These are phyloP conservation scores for Takashimella koratensis DNA, from an alignment of 1,284 basidiomycete genomes.

Conservation along the genomic window DNA sequence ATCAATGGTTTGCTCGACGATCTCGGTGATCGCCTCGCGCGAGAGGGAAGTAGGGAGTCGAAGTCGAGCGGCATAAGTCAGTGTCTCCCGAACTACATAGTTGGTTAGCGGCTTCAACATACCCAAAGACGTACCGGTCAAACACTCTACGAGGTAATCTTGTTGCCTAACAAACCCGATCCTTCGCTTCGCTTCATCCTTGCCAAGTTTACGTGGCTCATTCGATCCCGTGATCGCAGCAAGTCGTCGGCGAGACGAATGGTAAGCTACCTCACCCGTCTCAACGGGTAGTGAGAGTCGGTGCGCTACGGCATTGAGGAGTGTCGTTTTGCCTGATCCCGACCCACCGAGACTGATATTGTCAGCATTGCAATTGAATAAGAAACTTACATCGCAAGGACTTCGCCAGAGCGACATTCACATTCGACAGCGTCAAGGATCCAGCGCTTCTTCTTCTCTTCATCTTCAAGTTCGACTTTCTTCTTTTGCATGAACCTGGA, in stretches of 20 bases:
- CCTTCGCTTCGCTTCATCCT: conserved; percentile 35
- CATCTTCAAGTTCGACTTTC: conserved; percentile 4
- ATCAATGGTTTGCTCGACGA: conserved; percentile 56
- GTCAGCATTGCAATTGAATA: neutral
- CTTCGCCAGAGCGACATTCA: conserved; percentile 44
- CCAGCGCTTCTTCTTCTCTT: conserved; percentile 23
- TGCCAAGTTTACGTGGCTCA: neutral
- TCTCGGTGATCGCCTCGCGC: conserved; percentile 37
- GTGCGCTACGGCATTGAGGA: conserved; percentile 49
- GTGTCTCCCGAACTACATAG: conserved; percentile 53
- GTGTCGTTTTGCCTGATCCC: conserved; percentile 50
- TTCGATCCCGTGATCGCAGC: conserved; percentile 5
- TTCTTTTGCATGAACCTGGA: neutral
- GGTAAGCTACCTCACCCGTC: conserved; percentile 35
- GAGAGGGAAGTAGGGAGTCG: conserved; percentile 51
- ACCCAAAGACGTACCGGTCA: conserved; percentile 40
- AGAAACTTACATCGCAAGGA: conserved; percentile 46
- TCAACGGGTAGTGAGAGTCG: conserved; percentile 41
- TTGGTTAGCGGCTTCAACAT: neutral
- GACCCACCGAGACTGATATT: conserved; percentile 40
- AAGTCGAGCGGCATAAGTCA: conserved; percentile 53
- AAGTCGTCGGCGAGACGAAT: neutral
- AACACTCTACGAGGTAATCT: conserved; percentile 47
- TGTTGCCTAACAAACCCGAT: conserved; percentile 49
- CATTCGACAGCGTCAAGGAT: conserved; percentile 46